These are phyloP conservation scores for Magnaporthales sp. DNA, from an alignment of 2,329 filamentous ascomycete genomes.

Conservation along the genomic window DNA sequence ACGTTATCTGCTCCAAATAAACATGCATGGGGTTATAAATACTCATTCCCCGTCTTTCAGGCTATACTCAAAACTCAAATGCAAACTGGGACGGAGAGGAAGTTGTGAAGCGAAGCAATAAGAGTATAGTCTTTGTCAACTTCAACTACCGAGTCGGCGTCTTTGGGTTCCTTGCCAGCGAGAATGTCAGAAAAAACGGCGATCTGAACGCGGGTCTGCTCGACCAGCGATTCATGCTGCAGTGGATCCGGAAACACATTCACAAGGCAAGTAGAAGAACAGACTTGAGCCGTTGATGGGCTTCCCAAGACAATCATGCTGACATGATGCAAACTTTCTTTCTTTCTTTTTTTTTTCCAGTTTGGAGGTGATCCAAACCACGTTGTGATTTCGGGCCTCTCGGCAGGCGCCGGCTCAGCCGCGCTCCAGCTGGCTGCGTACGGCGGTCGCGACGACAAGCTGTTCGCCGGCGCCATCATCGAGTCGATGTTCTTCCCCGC, in stretches of 20 bases:
- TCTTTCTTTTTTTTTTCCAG: not conserved
- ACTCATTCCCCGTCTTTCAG: conserved; percentile 11
- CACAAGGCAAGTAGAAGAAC: not conserved
- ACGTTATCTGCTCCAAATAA: conserved; percentile 8
- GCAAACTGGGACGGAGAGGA: conserved; percentile 39
- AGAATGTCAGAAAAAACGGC: conserved; percentile 43
- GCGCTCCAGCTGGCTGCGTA: conserved; percentile 24
- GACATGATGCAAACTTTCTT: not conserved
- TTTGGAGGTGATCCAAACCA: conserved; percentile 15
- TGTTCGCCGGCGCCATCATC: conserved; percentile 36
- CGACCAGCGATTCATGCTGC: conserved; percentile 50
- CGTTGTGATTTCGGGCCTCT: conserved; percentile 9
- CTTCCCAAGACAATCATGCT: not conserved
- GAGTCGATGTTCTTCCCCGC: conserved; percentile 42
- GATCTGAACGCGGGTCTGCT: conserved; percentile 54
- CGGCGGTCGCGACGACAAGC: conserved; percentile 31
- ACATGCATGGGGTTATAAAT: not conserved
- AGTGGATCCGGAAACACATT: conserved; percentile 56
- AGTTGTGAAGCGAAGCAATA: conserved; percentile 27
- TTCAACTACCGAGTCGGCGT: conserved; percentile 55
- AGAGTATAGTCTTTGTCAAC: conserved; percentile 43
- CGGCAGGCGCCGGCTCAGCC: conserved; percentile 10
- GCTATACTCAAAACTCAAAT: conserved; percentile 36
- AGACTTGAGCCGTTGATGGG: not conserved
- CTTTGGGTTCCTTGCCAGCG: conserved; percentile 53